phyloP scores from a whole-genome alignment of 129 eudicot species.

The Tanacetum coccineum region DNA sequence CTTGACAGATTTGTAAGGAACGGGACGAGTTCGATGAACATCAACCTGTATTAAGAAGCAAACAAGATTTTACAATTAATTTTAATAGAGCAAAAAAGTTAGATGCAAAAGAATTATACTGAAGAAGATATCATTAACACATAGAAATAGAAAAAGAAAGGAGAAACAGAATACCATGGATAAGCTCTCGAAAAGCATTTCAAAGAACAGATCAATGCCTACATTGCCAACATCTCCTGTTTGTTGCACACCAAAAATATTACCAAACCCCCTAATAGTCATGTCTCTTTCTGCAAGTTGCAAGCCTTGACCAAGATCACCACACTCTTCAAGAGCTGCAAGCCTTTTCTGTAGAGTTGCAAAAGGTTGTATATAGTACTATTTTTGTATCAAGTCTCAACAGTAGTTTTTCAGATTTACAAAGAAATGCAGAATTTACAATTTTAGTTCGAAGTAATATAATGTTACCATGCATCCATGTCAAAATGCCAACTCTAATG shows the following conservation, averaged over 20 bases:
- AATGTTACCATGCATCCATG: too few relatives aligned
- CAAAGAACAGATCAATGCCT: constrained; percentile 98
- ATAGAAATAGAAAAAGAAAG: background rate
- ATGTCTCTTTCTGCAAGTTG: constrained; percentile 99
- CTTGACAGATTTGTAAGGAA: constrained; percentile 84
- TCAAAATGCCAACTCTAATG: too few relatives aligned
- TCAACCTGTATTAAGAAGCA: constrained; percentile 63
- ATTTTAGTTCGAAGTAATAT: too few relatives aligned
- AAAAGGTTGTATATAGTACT: background rate
- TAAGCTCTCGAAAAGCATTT: constrained; percentile 97
- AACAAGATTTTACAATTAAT: constrained; percentile 16
- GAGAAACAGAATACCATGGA: constrained; percentile 54
- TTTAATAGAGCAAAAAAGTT: constrained; percentile 1
- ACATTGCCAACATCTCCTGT: constrained; percentile 92
- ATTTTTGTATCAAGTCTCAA: background rate
- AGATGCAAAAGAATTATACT: background rate
- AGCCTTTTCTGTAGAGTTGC: constrained; percentile 71
- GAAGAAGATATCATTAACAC: background rate
- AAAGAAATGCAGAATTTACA: too few relatives aligned
- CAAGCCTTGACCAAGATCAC: constrained; percentile 97
- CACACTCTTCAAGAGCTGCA: constrained; percentile 93
- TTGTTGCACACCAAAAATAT: constrained; percentile 98
- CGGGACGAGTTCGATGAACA: constrained; percentile 73
- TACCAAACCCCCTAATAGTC: constrained; percentile 95
- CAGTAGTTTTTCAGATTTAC: too few relatives aligned